Conservation (phyloP, 2,329 filamentous ascomycete genomes). For the Pseudogymnoascus sp. region DNA sequence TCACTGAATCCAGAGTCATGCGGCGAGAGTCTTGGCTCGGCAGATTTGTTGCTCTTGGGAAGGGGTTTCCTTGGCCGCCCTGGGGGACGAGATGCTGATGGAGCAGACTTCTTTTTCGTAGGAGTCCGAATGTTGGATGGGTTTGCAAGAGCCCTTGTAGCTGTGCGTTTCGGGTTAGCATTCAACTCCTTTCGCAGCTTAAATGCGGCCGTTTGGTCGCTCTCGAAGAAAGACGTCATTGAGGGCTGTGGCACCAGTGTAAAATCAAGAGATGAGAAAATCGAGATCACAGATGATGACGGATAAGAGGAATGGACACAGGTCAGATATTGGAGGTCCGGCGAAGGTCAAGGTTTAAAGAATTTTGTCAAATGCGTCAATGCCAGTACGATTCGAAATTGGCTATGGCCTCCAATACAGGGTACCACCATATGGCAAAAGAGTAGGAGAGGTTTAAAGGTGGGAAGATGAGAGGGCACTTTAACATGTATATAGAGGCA, state of each 20-base stretch:
- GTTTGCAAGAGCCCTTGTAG: neutral
- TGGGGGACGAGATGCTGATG: neutral
- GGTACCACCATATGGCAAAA: neutral
- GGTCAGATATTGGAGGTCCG: neutral
- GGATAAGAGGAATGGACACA: neutral
- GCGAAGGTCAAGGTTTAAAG: neutral
- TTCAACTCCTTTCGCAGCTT: neutral
- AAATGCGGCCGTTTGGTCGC: neutral
- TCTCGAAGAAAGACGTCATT: neutral
- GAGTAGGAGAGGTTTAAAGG: neutral
- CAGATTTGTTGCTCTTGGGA: neutral
- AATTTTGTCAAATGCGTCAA: neutral
- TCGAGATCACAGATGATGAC: neutral
- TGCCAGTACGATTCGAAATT: neutral
- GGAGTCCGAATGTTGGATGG: neutral
- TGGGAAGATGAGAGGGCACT: neutral
- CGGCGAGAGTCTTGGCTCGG: neutral
- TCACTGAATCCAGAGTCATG: conserved; percentile 2
- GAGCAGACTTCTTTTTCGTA: neutral
- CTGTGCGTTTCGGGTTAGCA: conserved; percentile 7
- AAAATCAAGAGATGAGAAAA: neutral
- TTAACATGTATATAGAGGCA: neutral
- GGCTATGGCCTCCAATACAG: neutral
- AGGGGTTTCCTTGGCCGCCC: neutral
- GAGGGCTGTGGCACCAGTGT: neutral